Evolutionary conservation across 352 stramenopile genomes (phyloP).

Genomic region (Blastocystis sp.): DNA sequence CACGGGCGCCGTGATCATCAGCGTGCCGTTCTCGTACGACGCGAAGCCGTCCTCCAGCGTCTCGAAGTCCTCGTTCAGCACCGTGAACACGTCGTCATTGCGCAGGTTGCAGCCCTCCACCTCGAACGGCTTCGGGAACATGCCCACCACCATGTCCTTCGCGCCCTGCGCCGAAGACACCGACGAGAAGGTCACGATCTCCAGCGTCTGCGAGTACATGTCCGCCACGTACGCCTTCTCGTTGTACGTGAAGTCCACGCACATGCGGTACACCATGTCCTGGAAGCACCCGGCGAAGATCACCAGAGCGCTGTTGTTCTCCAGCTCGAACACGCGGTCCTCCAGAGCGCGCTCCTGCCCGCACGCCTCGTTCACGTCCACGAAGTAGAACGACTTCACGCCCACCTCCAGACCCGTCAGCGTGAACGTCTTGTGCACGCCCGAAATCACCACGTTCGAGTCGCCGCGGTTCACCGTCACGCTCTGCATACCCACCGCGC

Average conservation of each 20-base stretch:
- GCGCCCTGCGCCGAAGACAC: conserved; percentile 5
- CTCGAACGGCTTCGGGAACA: conserved; percentile 27
- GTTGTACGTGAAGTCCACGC: conserved; percentile 52
- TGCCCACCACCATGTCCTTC: conserved; percentile 32
- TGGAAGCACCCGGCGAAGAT: conserved; percentile 50
- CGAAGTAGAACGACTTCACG: conserved; percentile 45
- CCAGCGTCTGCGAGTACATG: conserved; percentile 37
- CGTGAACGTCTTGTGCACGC: conserved; percentile 52
- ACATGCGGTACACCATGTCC: conserved; percentile 54
- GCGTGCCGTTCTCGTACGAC: background rate
- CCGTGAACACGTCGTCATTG: conserved; percentile 28
- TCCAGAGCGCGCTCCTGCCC: conserved; percentile 1
- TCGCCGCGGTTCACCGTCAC: conserved; percentile 66
- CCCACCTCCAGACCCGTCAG: conserved; percentile 1
- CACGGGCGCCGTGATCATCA: conserved; percentile 20
- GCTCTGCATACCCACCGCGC: conserved; percentile 30
- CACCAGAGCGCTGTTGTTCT: conserved; percentile 16
- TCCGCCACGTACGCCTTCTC: conserved; percentile 9
- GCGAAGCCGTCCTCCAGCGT: background rate
- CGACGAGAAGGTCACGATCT: conserved; percentile 54
- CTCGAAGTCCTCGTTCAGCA: conserved; percentile 46
- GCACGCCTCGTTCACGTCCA: background rate
- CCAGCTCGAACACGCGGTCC: conserved; percentile 17
- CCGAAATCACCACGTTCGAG: conserved; percentile 22
- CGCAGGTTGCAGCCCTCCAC: conserved; percentile 59